Evolutionary conservation across 2,329 filamentous ascomycete species (phyloP), one percentile per base, ranked within the genome.

Genomic region (Rutstroemia sp.): DNA sequence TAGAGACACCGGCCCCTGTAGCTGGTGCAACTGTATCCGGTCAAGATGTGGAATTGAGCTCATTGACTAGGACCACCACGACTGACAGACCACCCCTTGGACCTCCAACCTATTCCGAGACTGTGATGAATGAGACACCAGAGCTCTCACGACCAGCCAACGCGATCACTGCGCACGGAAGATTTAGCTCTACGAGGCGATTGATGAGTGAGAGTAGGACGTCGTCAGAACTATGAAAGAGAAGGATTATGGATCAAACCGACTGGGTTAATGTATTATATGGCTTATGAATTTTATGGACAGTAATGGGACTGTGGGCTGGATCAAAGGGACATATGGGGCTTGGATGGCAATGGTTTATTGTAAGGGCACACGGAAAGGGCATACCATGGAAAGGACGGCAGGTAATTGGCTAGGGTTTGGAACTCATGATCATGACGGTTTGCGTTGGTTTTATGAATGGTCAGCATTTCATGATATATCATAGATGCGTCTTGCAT

Each of bases 21-120:
- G 37, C 59, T 38, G 30, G 54, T 21, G 12, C n/a, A 42, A 30
- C 16, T 18, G 14, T 27, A 30, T 30, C 21, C n/a, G 23, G 16
- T 55, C 45, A 56, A 47, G 52, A 44, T 18, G 57, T 61, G 23
- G 65, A 63, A 42, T 37, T 63, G 37, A 47, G 52, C 41, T 38
- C 47, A 10, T 41, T 66, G 47, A 52, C 30, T 56, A 27, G 38
- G 39, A 44, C 25, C 14, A 21, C 18, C 21, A 41, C 46, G 16
- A 18, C 23, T n/a, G 42, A 45, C 5, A 23, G 52, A 27, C 52
- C 46, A 34, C 52, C 52, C 2, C 16, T 55, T 8, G 44, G 46
- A 49, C 65, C 65, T 7, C 66, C 67, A 4, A 57, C 55, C 23
- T 69, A 69, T 54, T 44, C 62, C 54, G 63, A 67, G 44, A 44